phyloP scores from a whole-genome alignment of 345 rosid genomes.

The Orychophragmus violaceus region DNA sequence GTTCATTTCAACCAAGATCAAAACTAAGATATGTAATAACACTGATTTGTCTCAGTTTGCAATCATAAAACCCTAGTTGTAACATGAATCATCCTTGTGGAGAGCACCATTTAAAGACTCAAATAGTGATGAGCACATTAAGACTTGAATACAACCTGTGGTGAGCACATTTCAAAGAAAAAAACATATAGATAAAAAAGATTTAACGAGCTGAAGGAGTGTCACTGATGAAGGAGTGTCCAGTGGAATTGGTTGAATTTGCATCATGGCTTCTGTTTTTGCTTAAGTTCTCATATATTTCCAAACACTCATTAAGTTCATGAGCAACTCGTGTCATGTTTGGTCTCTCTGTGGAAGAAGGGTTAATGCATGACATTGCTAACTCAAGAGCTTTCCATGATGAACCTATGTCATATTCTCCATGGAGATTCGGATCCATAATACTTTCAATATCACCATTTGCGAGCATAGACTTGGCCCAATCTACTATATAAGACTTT shows the following conservation, averaged over 20 bases:
- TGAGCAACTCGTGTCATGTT: conserved; percentile 30
- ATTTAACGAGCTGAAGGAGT: conserved; percentile 22
- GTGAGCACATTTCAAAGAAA: background rate
- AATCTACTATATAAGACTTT: conserved; percentile 18
- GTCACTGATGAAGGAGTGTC: conserved; percentile 7
- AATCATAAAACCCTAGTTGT: background rate
- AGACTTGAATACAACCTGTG: background rate
- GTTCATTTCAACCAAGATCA: conserved; percentile 1
- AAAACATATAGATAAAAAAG: background rate
- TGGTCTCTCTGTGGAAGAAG: conserved; percentile 24
- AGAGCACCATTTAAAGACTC: background rate
- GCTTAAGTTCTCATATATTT: background rate
- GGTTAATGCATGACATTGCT: conserved; percentile 22
- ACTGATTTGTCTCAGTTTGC: background rate
- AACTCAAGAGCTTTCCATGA: conserved; percentile 30
- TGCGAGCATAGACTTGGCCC: conserved; percentile 10
- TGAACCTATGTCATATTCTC: conserved; percentile 8
- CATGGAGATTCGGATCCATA: conserved; percentile 21
- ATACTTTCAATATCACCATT: conserved; percentile 19
- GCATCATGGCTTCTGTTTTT: background rate
- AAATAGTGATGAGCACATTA: background rate
- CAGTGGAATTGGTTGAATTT: background rate
- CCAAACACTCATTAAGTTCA: conserved; percentile 30
- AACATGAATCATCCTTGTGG: background rate
- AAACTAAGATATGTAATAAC: background rate